A percentile compares a stretch with the other conserved stretches of the same genome.
These are phyloP conservation scores for Boletellus emodensis DNA, from an alignment of 768 basidiomycete genomes.

Conservation along the genomic window DNA sequence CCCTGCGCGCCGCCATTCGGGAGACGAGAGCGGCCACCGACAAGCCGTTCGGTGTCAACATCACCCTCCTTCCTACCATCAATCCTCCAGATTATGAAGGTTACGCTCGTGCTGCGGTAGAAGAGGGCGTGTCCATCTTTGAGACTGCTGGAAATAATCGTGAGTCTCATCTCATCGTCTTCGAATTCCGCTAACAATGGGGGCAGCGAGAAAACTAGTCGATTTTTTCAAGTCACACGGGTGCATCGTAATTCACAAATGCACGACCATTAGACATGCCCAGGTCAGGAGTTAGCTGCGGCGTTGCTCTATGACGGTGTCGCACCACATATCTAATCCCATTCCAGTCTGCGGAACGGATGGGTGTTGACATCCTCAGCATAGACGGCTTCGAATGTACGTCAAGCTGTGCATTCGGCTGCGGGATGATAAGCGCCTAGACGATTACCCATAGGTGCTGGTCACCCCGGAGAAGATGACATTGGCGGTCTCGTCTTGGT, in stretches of 20 bases:
- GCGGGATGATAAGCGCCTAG: not conserved
- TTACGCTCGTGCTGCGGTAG: slow-evolving; percentile 75
- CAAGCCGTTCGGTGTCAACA: slow-evolving; percentile 82
- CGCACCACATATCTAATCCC: not conserved
- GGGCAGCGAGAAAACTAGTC: slow-evolving; percentile 69
- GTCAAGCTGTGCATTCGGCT: slow-evolving; percentile 15
- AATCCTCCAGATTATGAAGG: slow-evolving; percentile 89
- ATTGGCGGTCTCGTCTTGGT: slow-evolving; percentile 85
- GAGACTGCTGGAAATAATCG: slow-evolving; percentile 94
- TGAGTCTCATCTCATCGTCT: slow-evolving; percentile 34
- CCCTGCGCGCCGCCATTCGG: slow-evolving; percentile 72
- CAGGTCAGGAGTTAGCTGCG: slow-evolving; percentile 43
- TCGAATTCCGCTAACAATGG: not conserved
- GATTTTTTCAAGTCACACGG: slow-evolving; percentile 75
- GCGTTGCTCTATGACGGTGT: slow-evolving; percentile 24
- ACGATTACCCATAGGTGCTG: slow-evolving; percentile 59
- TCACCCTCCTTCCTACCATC: slow-evolving; percentile 84
- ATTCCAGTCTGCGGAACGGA: slow-evolving; percentile 55
- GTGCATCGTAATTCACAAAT: slow-evolving; percentile 86
- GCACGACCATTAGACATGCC: slow-evolving; percentile 82
- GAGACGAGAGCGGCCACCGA: slow-evolving; percentile 67
- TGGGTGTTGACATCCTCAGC: slow-evolving; percentile 83
- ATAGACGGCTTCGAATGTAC: slow-evolving; percentile 91
- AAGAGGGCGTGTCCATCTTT: slow-evolving; percentile 84
- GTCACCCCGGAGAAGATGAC: slow-evolving; percentile 93